These are phyloP conservation scores for Heterobasidion parviporum DNA, from an alignment of 1,284 basidiomycete species.

Conservation along the genomic window DNA sequence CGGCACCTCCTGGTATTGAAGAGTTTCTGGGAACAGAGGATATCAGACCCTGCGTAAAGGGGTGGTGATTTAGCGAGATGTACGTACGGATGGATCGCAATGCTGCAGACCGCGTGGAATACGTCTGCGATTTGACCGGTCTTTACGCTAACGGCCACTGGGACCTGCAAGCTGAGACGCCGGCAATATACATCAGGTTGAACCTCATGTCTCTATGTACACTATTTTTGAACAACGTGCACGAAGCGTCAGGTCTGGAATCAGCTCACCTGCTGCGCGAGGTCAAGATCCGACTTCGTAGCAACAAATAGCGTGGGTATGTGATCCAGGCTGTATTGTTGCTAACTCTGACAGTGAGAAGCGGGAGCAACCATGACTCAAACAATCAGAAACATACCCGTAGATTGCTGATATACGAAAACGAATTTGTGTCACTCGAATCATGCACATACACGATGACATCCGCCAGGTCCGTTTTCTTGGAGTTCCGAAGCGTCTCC, in stretches of 20 bases:
- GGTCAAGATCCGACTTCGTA: constrained; percentile 95
- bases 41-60: neutral
- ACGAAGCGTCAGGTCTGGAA: constrained; percentile 2
- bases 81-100: constrained; percentile 81
- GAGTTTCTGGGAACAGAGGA: constrained; percentile 34
- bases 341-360: constrained; percentile 37
- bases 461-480: constrained; percentile 89
- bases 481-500: constrained; percentile 77
- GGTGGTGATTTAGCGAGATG: neutral
- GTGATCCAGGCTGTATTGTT: constrained; percentile 93
- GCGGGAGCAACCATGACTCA: neutral
- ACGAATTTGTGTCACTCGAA: constrained; percentile 97
- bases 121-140: constrained; percentile 84
- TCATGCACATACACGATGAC: constrained; percentile 96
- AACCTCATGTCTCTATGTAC: constrained; percentile 82
- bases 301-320: constrained; percentile 97
- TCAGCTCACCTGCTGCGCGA: constrained; percentile 76
- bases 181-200: constrained; percentile 97
- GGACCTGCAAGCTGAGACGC: constrained; percentile 77
- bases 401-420: constrained; percentile 96
- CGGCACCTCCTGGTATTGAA: constrained; percentile 71
- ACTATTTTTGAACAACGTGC: constrained; percentile 7
- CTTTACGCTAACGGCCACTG: constrained; percentile 86
- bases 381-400: constrained; percentile 46
- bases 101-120: constrained; percentile 77